A percentile compares a stretch with the other conserved stretches of the same genome.
These are phyloP conservation scores for Jaltomata sinuosa DNA, from an alignment of 257 asterid species.

Conservation along the genomic window DNA sequence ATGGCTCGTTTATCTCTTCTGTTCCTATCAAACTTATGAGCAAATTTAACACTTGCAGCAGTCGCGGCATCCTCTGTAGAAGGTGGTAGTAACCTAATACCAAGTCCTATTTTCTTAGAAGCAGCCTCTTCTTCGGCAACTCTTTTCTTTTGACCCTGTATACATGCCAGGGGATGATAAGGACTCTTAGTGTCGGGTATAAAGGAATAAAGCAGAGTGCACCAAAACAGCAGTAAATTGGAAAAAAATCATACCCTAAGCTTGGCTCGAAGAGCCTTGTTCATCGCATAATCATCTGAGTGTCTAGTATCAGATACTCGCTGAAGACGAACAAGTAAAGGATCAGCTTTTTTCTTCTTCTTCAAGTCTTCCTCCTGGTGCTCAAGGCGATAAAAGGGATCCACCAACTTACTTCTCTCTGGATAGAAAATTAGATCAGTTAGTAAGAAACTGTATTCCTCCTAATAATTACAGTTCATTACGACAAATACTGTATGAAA, in stretches of 20 bases:
- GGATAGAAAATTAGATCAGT: conserved; percentile 2
- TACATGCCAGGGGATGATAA: not conserved
- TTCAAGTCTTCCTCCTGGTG: conserved; percentile 88
- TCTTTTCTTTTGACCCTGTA: conserved; percentile 62
- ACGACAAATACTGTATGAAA: not conserved
- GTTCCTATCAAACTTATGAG: conserved; percentile 54
- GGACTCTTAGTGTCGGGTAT: not conserved
- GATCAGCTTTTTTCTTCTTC: conserved; percentile 94
- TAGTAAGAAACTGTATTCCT: not conserved
- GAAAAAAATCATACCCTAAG: conserved; percentile 45
- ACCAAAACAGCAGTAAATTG: not conserved
- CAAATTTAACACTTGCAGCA: conserved; percentile 58
- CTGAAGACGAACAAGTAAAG: conserved; percentile 79
- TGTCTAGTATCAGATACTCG: conserved; percentile 77
- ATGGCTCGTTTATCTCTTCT: conserved; percentile 71
- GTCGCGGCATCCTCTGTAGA: conserved; percentile 64
- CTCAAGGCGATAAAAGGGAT: conserved; percentile 89
- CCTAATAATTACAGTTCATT: not conserved
- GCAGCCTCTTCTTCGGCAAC: conserved; percentile 84
- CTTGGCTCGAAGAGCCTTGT: conserved; percentile 62
- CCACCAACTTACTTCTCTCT: conserved; percentile 70
- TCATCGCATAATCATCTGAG: conserved; percentile 74
- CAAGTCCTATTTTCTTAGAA: conserved; percentile 64
- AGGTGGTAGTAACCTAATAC: conserved; percentile 64
- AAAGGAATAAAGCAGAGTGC: not conserved